Evolutionary conservation across 2,329 filamentous ascomycete species (phyloP).

Genomic region (Xylaria sp.): DNA sequence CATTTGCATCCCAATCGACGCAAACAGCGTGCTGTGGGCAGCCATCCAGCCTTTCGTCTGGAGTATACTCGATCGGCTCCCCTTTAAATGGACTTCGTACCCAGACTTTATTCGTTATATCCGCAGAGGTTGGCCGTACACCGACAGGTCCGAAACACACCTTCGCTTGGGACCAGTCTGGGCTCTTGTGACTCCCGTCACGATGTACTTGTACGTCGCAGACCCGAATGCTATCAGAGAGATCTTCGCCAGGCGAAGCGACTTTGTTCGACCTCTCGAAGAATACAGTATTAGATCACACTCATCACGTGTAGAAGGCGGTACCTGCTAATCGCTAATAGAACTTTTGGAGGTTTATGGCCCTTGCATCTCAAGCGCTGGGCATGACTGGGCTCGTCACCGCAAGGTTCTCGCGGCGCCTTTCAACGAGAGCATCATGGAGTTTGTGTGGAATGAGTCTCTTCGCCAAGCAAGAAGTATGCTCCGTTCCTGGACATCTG

Average conservation of each 20-base stretch:
- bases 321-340: neutral
- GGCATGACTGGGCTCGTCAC: constrained; percentile 47
- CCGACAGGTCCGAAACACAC: constrained; percentile 28
- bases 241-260: constrained; percentile 36
- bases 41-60: neutral
- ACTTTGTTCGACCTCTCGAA: constrained; percentile 41
- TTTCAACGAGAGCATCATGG: constrained; percentile 47
- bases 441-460: constrained; percentile 46
- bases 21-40: neutral
- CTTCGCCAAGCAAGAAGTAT: constrained; percentile 40
- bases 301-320: neutral
- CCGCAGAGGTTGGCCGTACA: constrained; percentile 42
- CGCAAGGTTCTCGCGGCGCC: constrained; percentile 44
- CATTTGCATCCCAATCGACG: neutral
- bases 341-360: constrained; percentile 45
- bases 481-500: constrained; percentile 37
- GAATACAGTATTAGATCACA: constrained; percentile 35
- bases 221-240: constrained; percentile 42
- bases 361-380: constrained; percentile 45
- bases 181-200: constrained; percentile 41
- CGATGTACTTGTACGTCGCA: constrained; percentile 39
- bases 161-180: constrained; percentile 40
- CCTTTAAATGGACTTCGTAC: constrained; percentile 37
- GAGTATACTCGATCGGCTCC: neutral
- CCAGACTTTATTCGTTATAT: constrained; percentile 43